Base-by-base conservation (phyloP, 257 asterid species). In the Solanum neorickii region DNA sequence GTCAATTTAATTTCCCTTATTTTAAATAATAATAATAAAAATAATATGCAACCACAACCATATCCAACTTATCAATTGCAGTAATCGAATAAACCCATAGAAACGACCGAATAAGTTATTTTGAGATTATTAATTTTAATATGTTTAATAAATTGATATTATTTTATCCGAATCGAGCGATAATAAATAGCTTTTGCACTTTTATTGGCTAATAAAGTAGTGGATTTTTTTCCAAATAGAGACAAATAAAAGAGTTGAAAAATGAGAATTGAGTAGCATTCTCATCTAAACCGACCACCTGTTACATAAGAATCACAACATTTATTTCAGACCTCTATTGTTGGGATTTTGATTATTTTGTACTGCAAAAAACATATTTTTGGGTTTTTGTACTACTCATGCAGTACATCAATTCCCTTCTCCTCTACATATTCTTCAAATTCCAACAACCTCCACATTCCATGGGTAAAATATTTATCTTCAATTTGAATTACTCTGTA, bases 111-210 rank as follows among this genome's bases (percentile, higher is more conserved):
- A 52, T 56, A 56, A 56, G 0, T 56, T 56, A 56, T 52, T 52
- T 18, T 7, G 2, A 0, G 0, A 52, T 52, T 52, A 49, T 5
- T 49, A 18, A 16, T 52, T 0, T 52, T 0, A 0, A 52, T 56
- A 56, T 56, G 20, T 56, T 56, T 56, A 56, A 0, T 56, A 56
- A 18, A 1, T 56, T 2, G 5, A 18, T 0, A 0, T 0, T 56
- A 18, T 20, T 0, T 2, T 18, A 20, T 29, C 2, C 2, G 1
- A 3, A 20, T 1, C 5, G 0, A 56, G 20, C 12, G 0, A 56
- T 56, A 0, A 56, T 56, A 69, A 31, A 31, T 73, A 74, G 0
- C 4, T 21, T 21, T 39, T 39, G 82, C 11, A 21, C 29, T 3
- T 73, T 37, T 37, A 33, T 20, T 35, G 47, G 12, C 80, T 35